Evolutionary conservation across 2,329 filamentous ascomycete genomes (phyloP), one percentile per base, ranked within the genome.

Genomic region (Paraphoma chrysanthemicola): DNA sequence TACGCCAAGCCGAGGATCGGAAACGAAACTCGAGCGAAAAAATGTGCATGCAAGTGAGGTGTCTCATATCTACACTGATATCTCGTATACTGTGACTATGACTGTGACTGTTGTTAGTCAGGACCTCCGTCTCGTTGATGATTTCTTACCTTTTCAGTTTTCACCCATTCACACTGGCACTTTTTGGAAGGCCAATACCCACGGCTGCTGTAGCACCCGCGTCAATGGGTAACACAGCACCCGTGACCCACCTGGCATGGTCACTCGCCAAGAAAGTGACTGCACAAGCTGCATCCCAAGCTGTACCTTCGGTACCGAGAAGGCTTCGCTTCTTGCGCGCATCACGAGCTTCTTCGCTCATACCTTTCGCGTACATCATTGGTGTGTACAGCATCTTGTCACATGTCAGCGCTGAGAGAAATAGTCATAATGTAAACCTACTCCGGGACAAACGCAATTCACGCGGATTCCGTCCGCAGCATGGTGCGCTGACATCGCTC

Each of bases 401-500:
- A 6, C 3, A 2, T 39, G 45, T 59, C 18, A 59, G 46, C 43
- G 39, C 8, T n/a, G 16, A 2, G 8, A 14, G 16, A 42, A 16
- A 17, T 16, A 14, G 4, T 3, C 12, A 23, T 14, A 11, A n/a
- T 16, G 11, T 3, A 29, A 5, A 51, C 66, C 33, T 59, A 71
- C 66, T 11, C 82, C 82, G 0, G 82, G 83, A 66, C 82, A 85
- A 6, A 85, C 82, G 60, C 83, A 85, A 57, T 86, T 85, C 2
- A 85, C 82, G 12, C 83, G 67, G 36, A 86, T 83, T 0, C 81
- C 79, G 39, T 83, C 77, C 0, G 64, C 38, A 0, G 79, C 83
- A 72, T 86, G 83, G 63, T 86, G 82, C 5, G 79, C 80, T 1
- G 83, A 82, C 83, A 86, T 86, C 0, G 83, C 82, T 42, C 82